A percentile compares a stretch with the other conserved stretches of the same genome.
These are phyloP conservation scores for Emergomyces africanus DNA, from an alignment of 2,329 filamentous ascomycete species.

Conservation along the genomic window DNA sequence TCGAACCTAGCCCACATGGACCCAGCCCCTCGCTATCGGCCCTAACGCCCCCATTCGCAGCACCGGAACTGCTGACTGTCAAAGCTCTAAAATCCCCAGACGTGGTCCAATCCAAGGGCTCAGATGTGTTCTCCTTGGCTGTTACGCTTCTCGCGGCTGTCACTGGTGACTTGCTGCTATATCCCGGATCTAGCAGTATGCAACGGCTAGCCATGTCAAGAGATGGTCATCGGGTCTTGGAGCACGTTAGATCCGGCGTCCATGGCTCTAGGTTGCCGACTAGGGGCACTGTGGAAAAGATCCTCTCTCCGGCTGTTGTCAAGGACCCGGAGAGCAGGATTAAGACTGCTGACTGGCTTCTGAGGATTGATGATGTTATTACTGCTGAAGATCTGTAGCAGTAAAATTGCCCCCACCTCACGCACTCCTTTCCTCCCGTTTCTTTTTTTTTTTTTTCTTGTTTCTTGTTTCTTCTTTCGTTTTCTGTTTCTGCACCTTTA, in stretches of 20 bases:
- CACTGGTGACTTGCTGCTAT: conserved; percentile 33
- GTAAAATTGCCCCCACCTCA: not conserved
- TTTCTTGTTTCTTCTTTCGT: too few relatives aligned
- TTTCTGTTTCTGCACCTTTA: not conserved
- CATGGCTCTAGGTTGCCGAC: conserved; percentile 28
- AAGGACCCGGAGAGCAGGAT: conserved; percentile 26
- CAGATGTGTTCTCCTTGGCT: conserved; percentile 35
- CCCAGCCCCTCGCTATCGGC: conserved; percentile 20
- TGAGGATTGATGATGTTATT: conserved; percentile 8
- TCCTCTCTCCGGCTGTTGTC: conserved; percentile 25
- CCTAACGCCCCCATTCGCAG: conserved; percentile 33
- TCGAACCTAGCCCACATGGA: conserved; percentile 6
- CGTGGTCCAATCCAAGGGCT: conserved; percentile 24
- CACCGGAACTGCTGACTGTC: conserved; percentile 31
- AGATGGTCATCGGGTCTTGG: conserved; percentile 31
- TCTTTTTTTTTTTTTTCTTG: too few relatives aligned
- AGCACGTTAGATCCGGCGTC: conserved; percentile 25
- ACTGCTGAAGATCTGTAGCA: not conserved
- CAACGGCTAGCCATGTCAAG: conserved; percentile 32
- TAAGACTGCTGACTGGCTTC: conserved; percentile 20
- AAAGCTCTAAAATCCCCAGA: conserved; percentile 19
- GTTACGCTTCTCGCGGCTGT: conserved; percentile 33
- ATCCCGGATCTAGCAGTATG: conserved; percentile 27
- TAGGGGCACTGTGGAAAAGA: conserved; percentile 28
- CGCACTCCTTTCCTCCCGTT: too few relatives aligned